Base-by-base conservation (phyloP, 2,329 filamentous ascomycete genomes). In the Ophiostoma sp. region DNA sequence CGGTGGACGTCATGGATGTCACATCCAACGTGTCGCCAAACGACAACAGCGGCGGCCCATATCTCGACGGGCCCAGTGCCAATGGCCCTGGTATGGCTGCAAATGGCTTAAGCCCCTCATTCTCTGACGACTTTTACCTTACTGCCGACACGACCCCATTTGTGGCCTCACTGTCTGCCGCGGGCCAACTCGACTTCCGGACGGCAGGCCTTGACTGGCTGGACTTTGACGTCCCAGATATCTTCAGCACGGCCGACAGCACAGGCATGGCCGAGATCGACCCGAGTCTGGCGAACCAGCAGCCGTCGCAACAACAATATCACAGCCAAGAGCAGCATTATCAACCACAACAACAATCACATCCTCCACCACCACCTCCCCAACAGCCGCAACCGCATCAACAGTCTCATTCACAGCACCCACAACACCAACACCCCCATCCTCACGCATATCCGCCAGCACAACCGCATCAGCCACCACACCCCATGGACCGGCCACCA, bases 201-300 rank as follows among this genome's bases (percentile, higher is more conserved):
- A 70, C 73, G 33, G 64, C 69, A 11, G 70, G 73, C 19, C 61
- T 76, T 3, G 75, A 76, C 68, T 76, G 75, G 75, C 70, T 76
- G 3, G 75, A 74, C 19, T 74, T 76, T 66, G 75, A 76, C 31
- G 71, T 75, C 31, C 72, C 72, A 0, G 72, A 73, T 11, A 31
- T 73, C 9, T 70, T 59, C 31, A 42, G 22, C 48, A 36, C 66
- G 2, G 9, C 39, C 6, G 57, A 70, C 50, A 50, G 68, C 28
- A 17, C 48, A 2, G 68, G 72, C 9, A n/a, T 69, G 19, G 4
- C 61, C 1, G 42, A 71, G 6, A 64, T 66, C 6, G 70, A 64
- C 4, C 57, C 70, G n/a, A 9, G 9, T 11, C 19, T 71, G 22
- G 22, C 52, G 3, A 48, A 3, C 33, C 52, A 52, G 25, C 50